Evolutionary conservation across 225 moss, liverwort and hornwort species (phyloP), one percentile per base, ranked within the genome.

Genomic region (Antitrichia curtipendula): DNA sequence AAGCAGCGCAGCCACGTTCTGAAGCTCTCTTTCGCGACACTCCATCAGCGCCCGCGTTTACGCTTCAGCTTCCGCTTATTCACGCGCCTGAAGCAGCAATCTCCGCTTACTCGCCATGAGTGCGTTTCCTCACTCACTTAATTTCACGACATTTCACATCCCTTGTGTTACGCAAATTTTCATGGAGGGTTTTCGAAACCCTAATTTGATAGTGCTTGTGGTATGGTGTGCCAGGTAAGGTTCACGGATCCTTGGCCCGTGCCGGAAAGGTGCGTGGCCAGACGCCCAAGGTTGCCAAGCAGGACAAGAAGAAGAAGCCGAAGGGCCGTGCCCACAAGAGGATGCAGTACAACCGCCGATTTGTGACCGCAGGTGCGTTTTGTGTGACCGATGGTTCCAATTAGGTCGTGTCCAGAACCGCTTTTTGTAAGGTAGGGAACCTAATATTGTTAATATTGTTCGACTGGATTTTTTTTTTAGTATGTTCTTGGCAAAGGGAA

Each of bases 241-340:
- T 95, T 87, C 94, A 95, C 86, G 92, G 94, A 89, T 95, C 95
- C n/a, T 89, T 95, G 88, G 95, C 95, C 72, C 92, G 95, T 90
- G 95, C 94, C 82, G 92, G 95, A 41, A 95, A 95, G 92, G 95
- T 95, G 66, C 93, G 94, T 85, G 95, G 94, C 74, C 94, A 95
- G 86, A 95, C 94, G 27, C 94, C 94, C 40, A 95, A 95, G 94
- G 95, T 95, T 19, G 84, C 88, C 43, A 95, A 94, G 93, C 95
- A 95, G 82, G 95, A 95, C 78, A 95, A 94, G 91, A 95, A 94
- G 90, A 95, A 95, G 94, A 94, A 90, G 71, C 95, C 95, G 5
- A 95, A 94, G 88, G 95, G 94, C 14, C 91, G 93, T 43, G 95
- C 95, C 24, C 90, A 95, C 88, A 94, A 95, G 93, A 91, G 94